Evolutionary conservation across 257 asterid genomes (phyloP), one percentile per base, ranked within the genome.

Genomic region (Leptodermis oblonga): DNA sequence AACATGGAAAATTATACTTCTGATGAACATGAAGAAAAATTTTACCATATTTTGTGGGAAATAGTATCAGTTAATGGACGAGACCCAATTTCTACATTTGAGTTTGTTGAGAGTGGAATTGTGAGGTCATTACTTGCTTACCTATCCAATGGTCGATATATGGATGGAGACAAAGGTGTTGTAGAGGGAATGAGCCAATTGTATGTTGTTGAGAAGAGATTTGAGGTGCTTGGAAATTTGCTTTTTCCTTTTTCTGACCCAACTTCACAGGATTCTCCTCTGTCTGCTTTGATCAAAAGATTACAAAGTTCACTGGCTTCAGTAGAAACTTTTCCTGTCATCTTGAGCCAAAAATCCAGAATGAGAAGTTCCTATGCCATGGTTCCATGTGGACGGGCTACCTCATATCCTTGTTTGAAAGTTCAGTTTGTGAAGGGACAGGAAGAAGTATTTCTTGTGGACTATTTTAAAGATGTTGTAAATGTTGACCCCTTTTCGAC

Each of bases 41-140:
- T 86, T 51, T 81, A 73, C 73, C 74, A 52, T 69, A 66, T 89
- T 52, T 80, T 94, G 80, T 80, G 65, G 70, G 77, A 89, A 73
- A 85, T 94, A 62, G 66, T 94, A 82, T 87, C 82, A 11, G 85
- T 94, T 60, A 82, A 80, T 70, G 95, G 87, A 31, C 81, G 81
- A 73, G 91, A 85, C 63, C 81, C 88, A 60, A 79, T 91, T 77
- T 91, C 99, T 72, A 87, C 96, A 43, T 94, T 94, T 79, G 99
- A 94, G 84, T 91, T 94, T 81, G 89, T 94, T 65, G 96, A 91
- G 84, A 94, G 99, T 86, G 97, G 97, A 72, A 82, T 89, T 54
- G 77, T 83, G 37, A 87, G 84, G 71, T 84, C 99, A 68, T 73
- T 94, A 71, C 90, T 85, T 67, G 72, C 71, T 74, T 94, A 80